Evolutionary conservation across 2,329 filamentous ascomycete genomes (phyloP), one percentile per base, ranked within the genome.

Genomic region (Blastomyces emzantsi): DNA sequence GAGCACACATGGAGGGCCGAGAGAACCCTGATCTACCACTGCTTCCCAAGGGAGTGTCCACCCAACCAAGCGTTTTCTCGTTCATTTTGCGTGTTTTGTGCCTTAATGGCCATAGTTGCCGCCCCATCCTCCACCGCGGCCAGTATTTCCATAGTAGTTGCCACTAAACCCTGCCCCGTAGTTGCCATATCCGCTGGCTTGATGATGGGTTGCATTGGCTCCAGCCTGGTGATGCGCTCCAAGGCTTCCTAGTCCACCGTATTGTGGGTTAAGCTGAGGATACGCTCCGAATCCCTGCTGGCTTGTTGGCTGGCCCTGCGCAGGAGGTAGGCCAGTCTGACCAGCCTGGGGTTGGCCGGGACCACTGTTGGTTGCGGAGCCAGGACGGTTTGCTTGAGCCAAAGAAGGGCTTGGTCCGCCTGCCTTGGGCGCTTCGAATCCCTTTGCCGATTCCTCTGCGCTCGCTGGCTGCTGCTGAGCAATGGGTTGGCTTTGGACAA

Each of bases 371-470:
- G 83, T 82, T 8, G 85, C 84, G 47, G 85, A 87, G 52, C 83
- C 84, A 49, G 85, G 85, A 66, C 85, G 83, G 67, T 84, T 84
- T 55, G 83, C 83, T 71, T 87, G 85, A 57, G 83, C 83, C 49
- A 87, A 78, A 13, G 82, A 83, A 33, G 85, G 85, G 67, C 84
- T 86, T 36, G 85, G 84, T 13, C 84, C 82, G 54, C 79, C 80
- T 58, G 77, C 75, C 76, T 86, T 85, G 57, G 81, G 76, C 25
- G 84, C 80, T 66, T 82, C 81, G 66, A 83, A 86, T 8, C 80
- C 79, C 76, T 86, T 86, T 67, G 84, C 71, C 0, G 79, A 70
- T 64, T 86, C 83, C 54, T 87, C 85, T 52, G 74, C 68, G 41
- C 70, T 74, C 63, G 76, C 76, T 8, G 76, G 73, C 56, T 78